These are phyloP conservation scores for Aspergillus pseudonomiae DNA, from an alignment of 2,329 filamentous ascomycete species.

Conservation along the genomic window DNA sequence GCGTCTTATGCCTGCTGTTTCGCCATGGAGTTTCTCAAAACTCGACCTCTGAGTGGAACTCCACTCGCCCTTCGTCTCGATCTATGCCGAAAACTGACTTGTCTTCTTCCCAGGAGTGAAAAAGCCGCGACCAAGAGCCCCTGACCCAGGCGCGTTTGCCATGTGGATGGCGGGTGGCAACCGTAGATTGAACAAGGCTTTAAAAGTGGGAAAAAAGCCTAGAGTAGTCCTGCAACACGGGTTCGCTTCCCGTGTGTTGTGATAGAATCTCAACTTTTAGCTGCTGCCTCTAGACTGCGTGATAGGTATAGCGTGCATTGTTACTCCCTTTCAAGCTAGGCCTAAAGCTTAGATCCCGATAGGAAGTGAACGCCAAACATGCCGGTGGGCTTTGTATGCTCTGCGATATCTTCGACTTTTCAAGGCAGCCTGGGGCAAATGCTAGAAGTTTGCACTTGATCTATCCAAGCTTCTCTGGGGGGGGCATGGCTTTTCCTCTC, in stretches of 20 bases:
- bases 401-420: neutral
- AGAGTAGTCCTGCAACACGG: conserved; percentile 31
- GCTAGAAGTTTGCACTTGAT: conserved; percentile 19
- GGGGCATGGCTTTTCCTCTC: conserved; percentile 51
- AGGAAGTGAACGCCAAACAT: neutral
- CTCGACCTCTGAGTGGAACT: too few relatives aligned
- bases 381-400: neutral
- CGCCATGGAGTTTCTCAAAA: neutral
- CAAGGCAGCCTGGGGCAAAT: conserved; percentile 11
- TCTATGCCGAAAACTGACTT: neutral
- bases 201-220: conserved; percentile 53
- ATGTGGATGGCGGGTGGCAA: conserved; percentile 49
- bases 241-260: conserved; percentile 35
- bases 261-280: conserved; percentile 19
- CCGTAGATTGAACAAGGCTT: conserved; percentile 37
- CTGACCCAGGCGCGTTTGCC: conserved; percentile 41
- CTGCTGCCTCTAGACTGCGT: conserved; percentile 10
- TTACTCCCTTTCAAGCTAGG: neutral
- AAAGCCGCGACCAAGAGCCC: conserved; percentile 31
- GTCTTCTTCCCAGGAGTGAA: conserved; percentile 30
- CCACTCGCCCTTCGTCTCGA: too few relatives aligned
- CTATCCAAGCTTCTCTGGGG: conserved; percentile 37
- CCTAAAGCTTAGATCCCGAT: neutral
- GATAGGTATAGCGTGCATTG: neutral
- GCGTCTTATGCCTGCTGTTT: conserved; percentile 15